A percentile compares a stretch with the other conserved stretches of the same genome.
Evolutionary conservation across 2,329 filamentous ascomycete species (phyloP).

Genomic region (Fusarium falciforme): DNA sequence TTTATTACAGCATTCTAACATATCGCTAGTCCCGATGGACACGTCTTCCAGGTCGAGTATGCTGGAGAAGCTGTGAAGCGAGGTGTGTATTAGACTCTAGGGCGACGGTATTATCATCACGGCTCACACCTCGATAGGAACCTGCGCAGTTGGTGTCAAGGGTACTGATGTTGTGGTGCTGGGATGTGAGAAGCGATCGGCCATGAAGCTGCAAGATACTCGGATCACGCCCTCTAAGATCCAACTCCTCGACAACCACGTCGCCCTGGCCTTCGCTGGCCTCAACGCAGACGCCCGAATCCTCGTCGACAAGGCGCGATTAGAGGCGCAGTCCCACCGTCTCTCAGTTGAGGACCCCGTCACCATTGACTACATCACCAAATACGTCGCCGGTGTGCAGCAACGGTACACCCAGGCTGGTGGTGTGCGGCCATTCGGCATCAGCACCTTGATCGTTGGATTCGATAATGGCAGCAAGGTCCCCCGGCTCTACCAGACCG

Average conservation of each 20-base stretch:
- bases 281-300: slow-evolving; percentile 98
- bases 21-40: slow-evolving; percentile 87
- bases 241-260: slow-evolving; percentile 93
- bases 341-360: slow-evolving; percentile 97
- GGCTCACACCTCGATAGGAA: slow-evolving; percentile 68
- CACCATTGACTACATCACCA: slow-evolving; percentile 99
- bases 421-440: slow-evolving; percentile 98
- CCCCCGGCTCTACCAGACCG: slow-evolving; percentile 95
- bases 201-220: slow-evolving; percentile 99
- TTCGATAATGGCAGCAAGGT: slow-evolving; percentile 94
- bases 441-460: slow-evolving; percentile 97
- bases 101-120: slow-evolving; percentile 5
- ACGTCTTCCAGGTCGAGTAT: slow-evolving; percentile 99
- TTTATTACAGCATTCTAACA: slow-evolving; percentile 54
- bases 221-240: slow-evolving; percentile 99
- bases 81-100: slow-evolving; percentile 67
- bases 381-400: slow-evolving; percentile 97
- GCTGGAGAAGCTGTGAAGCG: slow-evolving; percentile 98
- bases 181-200: slow-evolving; percentile 97
- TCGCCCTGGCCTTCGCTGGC: slow-evolving; percentile 96
- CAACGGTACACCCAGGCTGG: slow-evolving; percentile 99
- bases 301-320: slow-evolving; percentile 95
- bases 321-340: slow-evolving; percentile 97
- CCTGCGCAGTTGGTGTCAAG: slow-evolving; percentile 98
- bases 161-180: slow-evolving; percentile 93